phyloP scores from a whole-genome alignment of 805 yeast genomes.

The Yarrowia sp. region DNA sequence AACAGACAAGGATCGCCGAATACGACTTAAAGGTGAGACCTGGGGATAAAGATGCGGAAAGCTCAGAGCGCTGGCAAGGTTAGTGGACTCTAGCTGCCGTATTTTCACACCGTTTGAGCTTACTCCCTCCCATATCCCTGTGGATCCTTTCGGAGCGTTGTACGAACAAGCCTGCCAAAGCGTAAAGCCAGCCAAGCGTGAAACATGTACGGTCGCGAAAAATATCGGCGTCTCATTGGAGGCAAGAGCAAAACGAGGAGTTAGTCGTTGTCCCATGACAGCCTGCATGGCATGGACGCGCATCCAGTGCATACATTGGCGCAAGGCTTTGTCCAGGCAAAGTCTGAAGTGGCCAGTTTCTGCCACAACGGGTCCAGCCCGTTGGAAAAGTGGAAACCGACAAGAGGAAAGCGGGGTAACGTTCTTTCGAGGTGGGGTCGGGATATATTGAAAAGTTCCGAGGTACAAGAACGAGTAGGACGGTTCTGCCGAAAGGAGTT shows the following conservation, averaged over 20 bases:
- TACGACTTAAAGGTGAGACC: no score
- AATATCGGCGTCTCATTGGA: constrained; percentile 8
- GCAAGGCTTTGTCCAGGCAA: not conserved
- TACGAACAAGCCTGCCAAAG: not conserved
- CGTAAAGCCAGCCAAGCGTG: not conserved
- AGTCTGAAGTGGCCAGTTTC: constrained; percentile 5
- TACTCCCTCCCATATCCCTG: not conserved
- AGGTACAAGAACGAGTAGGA: no score
- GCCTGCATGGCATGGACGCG: not conserved
- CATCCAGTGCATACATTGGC: not conserved
- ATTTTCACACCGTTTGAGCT: not conserved
- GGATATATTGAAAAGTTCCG: not conserved
- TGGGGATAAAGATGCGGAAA: no score
- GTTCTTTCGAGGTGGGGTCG: no score
- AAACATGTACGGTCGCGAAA: not conserved
- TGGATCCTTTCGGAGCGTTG: not conserved
- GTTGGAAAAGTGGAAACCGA: not conserved
- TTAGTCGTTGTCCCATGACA: not conserved
- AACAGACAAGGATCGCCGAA: no score
- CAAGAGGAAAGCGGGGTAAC: no score
- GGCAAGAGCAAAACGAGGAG: not conserved
- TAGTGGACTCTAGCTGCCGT: not conserved
- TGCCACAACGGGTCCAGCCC: constrained; percentile 1
- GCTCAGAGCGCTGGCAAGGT: no score
- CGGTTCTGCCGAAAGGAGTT: no score